phyloP scores from a whole-genome alignment of 2,329 filamentous ascomycete genomes.

The Hypoxylon sp. region DNA sequence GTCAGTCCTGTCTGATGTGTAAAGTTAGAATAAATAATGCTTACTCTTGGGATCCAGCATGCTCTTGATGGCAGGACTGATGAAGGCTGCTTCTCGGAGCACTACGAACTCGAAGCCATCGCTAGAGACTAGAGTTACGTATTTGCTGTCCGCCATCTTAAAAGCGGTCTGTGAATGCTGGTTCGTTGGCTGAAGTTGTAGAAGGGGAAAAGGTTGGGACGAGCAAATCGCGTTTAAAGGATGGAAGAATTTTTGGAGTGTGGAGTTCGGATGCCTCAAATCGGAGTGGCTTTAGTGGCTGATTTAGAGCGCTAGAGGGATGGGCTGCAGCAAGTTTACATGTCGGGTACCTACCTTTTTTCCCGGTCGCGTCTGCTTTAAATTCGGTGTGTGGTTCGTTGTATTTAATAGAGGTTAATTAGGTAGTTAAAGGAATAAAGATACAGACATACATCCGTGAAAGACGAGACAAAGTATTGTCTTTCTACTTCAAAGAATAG shows the following conservation, averaged over 20 bases:
- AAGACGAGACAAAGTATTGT: too few species aligned
- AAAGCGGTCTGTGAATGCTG: slow-evolving; percentile 2
- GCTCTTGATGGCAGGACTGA: slow-evolving; percentile 80
- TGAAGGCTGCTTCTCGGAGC: slow-evolving; percentile 76
- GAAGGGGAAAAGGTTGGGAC: neutral
- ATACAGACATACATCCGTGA: too few species aligned
- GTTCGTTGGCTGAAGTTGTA: slow-evolving; percentile 2
- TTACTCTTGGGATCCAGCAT: slow-evolving; percentile 80
- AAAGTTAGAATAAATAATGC: slow-evolving; percentile 39
- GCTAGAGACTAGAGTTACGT: slow-evolving; percentile 81
- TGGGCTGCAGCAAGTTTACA: neutral
- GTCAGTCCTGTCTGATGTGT: slow-evolving; percentile 20
- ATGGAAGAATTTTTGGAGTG: slow-evolving; percentile 44
- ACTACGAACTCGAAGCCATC: slow-evolving; percentile 85
- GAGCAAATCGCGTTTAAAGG: slow-evolving; percentile 22
- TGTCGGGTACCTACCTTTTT: neutral
- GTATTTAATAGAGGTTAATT: too few species aligned
- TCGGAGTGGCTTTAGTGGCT: slow-evolving; percentile 14
- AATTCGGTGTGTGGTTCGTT: slow-evolving; percentile 22
- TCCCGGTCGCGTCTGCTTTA: neutral
- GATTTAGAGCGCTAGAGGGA: neutral
- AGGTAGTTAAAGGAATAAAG: too few species aligned
- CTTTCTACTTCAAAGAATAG: too few species aligned
- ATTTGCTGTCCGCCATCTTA: slow-evolving; percentile 66
- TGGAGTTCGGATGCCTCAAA: slow-evolving; percentile 23